phyloP scores from a whole-genome alignment of 2,329 filamentous ascomycete species.

The Cadophora sp. region DNA sequence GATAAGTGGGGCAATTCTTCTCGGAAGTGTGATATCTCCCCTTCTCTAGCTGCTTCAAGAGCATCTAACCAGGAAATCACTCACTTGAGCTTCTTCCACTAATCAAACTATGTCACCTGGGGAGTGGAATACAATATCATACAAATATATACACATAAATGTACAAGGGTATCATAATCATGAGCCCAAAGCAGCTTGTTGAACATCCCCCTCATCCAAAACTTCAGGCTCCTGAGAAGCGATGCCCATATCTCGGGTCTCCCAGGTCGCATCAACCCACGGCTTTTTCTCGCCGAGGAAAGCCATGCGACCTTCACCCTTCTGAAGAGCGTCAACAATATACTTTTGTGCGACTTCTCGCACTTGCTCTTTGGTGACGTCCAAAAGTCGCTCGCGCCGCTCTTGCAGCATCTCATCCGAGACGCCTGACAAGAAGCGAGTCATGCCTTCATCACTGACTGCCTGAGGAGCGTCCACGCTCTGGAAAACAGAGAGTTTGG shows the following conservation, averaged over 20 bases:
- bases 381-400: conserved; percentile 82
- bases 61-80: conserved; percentile 14
- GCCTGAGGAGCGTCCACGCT: conserved; percentile 85
- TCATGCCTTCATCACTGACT: conserved; percentile 88
- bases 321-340: conserved; percentile 71
- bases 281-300: conserved; percentile 85
- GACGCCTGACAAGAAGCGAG: conserved; percentile 82
- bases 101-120: conserved; percentile 31
- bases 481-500: conserved; percentile 95
- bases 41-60: background rate
- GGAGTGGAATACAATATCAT: conserved; percentile 41
- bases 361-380: conserved; percentile 83
- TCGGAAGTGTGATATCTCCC: background rate
- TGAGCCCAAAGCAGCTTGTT: conserved; percentile 39
- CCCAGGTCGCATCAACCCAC: conserved; percentile 79
- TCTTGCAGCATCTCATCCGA: conserved; percentile 88
- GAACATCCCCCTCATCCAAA: conserved; percentile 41
- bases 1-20: conserved; percentile 6
- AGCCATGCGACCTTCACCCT: conserved; percentile 66
- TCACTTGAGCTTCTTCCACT: conserved; percentile 25
- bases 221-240: conserved; percentile 51
- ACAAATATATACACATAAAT: conserved; percentile 34
- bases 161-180: conserved; percentile 29
- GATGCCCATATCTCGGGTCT: conserved; percentile 75
- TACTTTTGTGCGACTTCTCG: conserved; percentile 82